Conservation (phyloP, 2,329 filamentous ascomycete species). For the Trichoderma polysporum region DNA sequence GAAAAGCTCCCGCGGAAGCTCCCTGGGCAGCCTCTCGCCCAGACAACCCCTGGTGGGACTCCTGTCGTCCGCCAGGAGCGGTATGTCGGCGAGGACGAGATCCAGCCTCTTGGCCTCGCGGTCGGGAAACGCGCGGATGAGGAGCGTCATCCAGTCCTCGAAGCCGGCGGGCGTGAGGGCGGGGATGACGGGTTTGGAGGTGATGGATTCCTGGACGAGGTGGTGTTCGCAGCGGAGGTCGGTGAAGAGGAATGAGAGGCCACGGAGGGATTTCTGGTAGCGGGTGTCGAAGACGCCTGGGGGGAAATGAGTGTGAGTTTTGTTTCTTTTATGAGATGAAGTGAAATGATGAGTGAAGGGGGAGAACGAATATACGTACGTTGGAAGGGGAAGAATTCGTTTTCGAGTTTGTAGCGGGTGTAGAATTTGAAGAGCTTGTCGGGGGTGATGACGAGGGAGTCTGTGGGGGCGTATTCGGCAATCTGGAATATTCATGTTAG, state of each 20-base stretch:
- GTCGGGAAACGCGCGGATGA: conserved; percentile 75
- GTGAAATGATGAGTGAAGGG: not conserved
- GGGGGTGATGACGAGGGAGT: conserved; percentile 66
- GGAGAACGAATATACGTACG: conserved; percentile 49
- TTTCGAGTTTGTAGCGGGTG: conserved; percentile 59
- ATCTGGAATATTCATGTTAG: conserved; percentile 29
- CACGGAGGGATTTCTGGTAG: conserved; percentile 28
- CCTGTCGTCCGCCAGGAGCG: conserved; percentile 52
- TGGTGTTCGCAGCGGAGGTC: conserved; percentile 61
- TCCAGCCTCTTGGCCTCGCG: conserved; percentile 70
- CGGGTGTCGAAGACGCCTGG: conserved; percentile 54
- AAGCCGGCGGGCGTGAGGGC: conserved; percentile 68
- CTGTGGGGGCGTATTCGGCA: conserved; percentile 32
- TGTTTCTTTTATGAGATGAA: not conserved
- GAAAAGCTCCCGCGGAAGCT: conserved; percentile 71
- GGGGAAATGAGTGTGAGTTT: not conserved
- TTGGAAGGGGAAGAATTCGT: conserved; percentile 68
- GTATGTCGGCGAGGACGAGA: conserved; percentile 66
- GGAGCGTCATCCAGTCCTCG: conserved; percentile 67
- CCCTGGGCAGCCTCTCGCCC: conserved; percentile 71
- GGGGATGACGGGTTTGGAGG: conserved; percentile 58
- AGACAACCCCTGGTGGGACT: conserved; percentile 29
- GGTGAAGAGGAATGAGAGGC: conserved; percentile 51
- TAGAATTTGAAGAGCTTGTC: conserved; percentile 76
- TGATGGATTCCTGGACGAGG: conserved; percentile 55